These are phyloP conservation scores for Penicillium sp. DNA, from an alignment of 2,329 filamentous ascomycete species.

Conservation along the genomic window DNA sequence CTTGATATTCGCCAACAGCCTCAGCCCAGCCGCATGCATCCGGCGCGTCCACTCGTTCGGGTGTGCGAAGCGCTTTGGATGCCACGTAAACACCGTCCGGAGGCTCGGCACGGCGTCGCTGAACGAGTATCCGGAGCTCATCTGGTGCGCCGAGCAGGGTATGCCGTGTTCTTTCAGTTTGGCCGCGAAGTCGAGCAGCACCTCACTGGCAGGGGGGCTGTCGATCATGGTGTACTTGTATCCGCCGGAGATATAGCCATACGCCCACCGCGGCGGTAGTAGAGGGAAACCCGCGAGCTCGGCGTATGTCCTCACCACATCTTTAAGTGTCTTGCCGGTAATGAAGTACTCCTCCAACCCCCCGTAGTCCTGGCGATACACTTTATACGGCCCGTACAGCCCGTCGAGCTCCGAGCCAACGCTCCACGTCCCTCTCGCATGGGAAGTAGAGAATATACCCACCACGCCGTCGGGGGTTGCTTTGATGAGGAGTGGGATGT, in stretches of 20 bases:
- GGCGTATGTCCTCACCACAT: slow-evolving; percentile 64
- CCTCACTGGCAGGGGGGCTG: slow-evolving; percentile 53
- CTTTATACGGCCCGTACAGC: slow-evolving; percentile 71
- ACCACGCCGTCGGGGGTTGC: slow-evolving; percentile 61
- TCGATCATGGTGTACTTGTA: slow-evolving; percentile 59
- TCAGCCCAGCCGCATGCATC: slow-evolving; percentile 62
- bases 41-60: slow-evolving; percentile 60
- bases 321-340: slow-evolving; percentile 61
- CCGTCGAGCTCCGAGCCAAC: slow-evolving; percentile 71
- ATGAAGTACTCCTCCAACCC: slow-evolving; percentile 69
- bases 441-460: slow-evolving; percentile 64
- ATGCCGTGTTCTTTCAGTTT: slow-evolving; percentile 63
- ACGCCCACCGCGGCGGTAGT: slow-evolving; percentile 67
- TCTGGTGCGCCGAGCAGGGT: slow-evolving; percentile 67
- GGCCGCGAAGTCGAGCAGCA: slow-evolving; percentile 57
- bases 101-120: slow-evolving; percentile 65
- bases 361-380: slow-evolving; percentile 68
- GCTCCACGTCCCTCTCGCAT: slow-evolving; percentile 61
- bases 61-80: slow-evolving; percentile 64
- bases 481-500: slow-evolving; percentile 69
- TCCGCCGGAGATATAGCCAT: slow-evolving; percentile 68
- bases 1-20: slow-evolving; percentile 68
- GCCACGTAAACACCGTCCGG: slow-evolving; percentile 70
- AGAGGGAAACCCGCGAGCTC: slow-evolving; percentile 65
- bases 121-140: slow-evolving; percentile 70